Percentiles rank a stretch among this genome's conserved stretches.
Conservation (phyloP, 208 protist genomes). For the Leptomonas pyrrhocoris region DNA sequence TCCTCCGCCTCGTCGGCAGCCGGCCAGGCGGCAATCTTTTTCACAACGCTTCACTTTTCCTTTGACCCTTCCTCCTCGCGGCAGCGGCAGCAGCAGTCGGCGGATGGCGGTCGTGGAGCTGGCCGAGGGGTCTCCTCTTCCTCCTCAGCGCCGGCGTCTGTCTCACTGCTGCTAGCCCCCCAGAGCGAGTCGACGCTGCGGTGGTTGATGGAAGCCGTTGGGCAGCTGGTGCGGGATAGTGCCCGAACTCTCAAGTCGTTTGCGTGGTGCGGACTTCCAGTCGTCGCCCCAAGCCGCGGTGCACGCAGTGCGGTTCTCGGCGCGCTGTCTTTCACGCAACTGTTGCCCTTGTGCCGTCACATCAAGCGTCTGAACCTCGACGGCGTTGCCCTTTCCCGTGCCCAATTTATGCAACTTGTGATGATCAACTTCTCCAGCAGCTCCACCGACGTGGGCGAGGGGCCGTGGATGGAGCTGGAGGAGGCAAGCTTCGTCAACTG, state of each 20-base stretch:
- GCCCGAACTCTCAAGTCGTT: slow-evolving; percentile 33
- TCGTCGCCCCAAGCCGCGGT: neutral
- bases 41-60: slow-evolving; percentile 22
- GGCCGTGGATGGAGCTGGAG: slow-evolving; percentile 43
- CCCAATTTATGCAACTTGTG: slow-evolving; percentile 40
- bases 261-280: slow-evolving; percentile 43
- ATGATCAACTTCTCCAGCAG: slow-evolving; percentile 9
- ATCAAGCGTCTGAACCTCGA: slow-evolving; percentile 49
- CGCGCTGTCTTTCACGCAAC: slow-evolving; percentile 35
- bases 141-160: neutral
- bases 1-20: slow-evolving; percentile 16
- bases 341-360: slow-evolving; percentile 39
- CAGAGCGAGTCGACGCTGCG: slow-evolving; percentile 24
- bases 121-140: neutral
- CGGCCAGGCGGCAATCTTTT: slow-evolving; percentile 8
- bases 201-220: slow-evolving; percentile 27
- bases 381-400: slow-evolving; percentile 34
- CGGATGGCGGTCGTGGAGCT: neutral
- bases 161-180: neutral
- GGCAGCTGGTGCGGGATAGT: slow-evolving; percentile 23
- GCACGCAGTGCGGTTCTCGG: neutral
- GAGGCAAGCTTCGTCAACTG: slow-evolving; percentile 70
- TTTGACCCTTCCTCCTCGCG: slow-evolving; percentile 5
- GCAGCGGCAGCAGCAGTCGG: neutral
- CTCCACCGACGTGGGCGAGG: slow-evolving; percentile 9